Conservation (phyloP, 306 rosid genomes). For the Corylus heterophylla region DNA sequence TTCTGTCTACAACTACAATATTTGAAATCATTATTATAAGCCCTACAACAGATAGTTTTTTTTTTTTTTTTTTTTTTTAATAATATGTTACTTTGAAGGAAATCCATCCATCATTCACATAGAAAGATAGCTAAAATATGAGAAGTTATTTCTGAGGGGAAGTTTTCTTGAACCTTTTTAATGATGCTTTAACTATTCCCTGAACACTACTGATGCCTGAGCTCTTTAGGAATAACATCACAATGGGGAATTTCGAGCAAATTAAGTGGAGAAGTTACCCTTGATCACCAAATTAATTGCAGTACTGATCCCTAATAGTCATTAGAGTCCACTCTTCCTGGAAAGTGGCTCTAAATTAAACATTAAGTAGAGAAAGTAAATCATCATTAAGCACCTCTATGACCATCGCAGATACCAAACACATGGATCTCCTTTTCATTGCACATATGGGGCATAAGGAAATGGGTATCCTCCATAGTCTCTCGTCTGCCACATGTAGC, state of each 20-base stretch:
- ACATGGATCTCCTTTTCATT: slow-evolving; percentile 60
- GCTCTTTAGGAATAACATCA: background rate
- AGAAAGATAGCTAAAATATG: background rate
- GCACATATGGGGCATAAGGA: slow-evolving; percentile 62
- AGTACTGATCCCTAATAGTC: background rate
- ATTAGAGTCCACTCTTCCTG: background rate
- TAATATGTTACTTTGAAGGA: background rate
- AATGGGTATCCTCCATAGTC: slow-evolving; percentile 93
- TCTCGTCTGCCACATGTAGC: slow-evolving; percentile 94
- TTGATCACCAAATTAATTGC: background rate
- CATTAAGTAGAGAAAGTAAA: slow-evolving; percentile 13
- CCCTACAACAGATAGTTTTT: background rate
- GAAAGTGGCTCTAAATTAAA: slow-evolving; percentile 3
- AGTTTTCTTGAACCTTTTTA: background rate
- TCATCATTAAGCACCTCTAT: slow-evolving; percentile 61
- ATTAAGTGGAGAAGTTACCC: background rate
- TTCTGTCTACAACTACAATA: background rate
- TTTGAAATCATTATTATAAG: background rate
- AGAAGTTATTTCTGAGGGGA: background rate
- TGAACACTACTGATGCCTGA: background rate
- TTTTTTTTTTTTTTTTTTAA: no score
- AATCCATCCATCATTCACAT: background rate
- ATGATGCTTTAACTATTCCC: background rate
- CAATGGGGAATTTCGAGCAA: background rate
- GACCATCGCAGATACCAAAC: slow-evolving; percentile 94